Evolutionary conservation across 768 basidiomycete species (phyloP).

Genomic region (Clathrus columnatus): DNA sequence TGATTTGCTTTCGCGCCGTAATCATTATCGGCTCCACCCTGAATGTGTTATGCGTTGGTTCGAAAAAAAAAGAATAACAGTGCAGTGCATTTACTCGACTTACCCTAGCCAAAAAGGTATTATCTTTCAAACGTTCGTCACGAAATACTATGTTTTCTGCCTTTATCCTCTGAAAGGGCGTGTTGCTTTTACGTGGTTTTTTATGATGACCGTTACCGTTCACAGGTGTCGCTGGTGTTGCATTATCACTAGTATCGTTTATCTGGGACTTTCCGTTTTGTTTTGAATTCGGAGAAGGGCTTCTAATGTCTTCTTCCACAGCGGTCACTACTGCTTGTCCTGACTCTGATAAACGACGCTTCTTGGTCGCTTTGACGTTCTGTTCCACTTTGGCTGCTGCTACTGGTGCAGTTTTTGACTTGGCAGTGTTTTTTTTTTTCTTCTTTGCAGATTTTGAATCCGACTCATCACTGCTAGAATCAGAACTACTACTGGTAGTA

Average conservation of each 20-base stretch:
- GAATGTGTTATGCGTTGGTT: slow-evolving; percentile 10
- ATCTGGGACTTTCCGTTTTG: slow-evolving; percentile 1
- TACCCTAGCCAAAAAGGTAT: slow-evolving; percentile 77
- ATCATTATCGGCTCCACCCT: slow-evolving; percentile 64
- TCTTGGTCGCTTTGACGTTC: slow-evolving; percentile 40
- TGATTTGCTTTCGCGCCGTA: slow-evolving; percentile 81
- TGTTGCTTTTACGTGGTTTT: slow-evolving; percentile 33
- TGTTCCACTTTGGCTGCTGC: slow-evolving; percentile 8
- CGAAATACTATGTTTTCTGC: slow-evolving; percentile 43
- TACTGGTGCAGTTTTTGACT: slow-evolving; percentile 11
- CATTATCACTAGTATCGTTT: neutral
- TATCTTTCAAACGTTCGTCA: slow-evolving; percentile 50
- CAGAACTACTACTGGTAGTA: neutral
- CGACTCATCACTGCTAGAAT: neutral
- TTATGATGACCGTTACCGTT: slow-evolving; percentile 25
- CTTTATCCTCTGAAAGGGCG: slow-evolving; percentile 78
- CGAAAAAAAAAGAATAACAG: slow-evolving; percentile 1
- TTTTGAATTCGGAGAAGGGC: neutral
- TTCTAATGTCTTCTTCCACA: slow-evolving; percentile 19
- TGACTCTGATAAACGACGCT: slow-evolving; percentile 36
- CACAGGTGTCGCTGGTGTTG: neutral
- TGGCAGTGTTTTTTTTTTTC: neutral
- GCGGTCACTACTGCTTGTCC: slow-evolving; percentile 36
- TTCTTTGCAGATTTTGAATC: neutral
- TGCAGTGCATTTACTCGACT: slow-evolving; percentile 6